phyloP scores from a whole-genome alignment of 2,329 filamentous ascomycete genomes.

The Penicillium sp. region DNA sequence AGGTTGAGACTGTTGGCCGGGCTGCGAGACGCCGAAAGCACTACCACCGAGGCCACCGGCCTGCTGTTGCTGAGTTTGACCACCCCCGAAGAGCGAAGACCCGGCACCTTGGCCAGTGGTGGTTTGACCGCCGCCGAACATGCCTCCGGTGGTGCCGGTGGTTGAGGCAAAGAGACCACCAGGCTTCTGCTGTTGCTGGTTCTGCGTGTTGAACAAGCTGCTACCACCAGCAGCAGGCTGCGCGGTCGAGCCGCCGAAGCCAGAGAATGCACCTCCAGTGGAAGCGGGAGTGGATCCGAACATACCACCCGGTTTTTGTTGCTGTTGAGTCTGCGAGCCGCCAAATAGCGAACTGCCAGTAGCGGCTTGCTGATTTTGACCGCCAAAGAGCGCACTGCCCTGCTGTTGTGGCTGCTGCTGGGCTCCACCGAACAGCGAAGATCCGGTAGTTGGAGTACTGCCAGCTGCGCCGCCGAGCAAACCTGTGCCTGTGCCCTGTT shows the following conservation, averaged over 20 bases:
- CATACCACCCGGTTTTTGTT: conserved; percentile 23
- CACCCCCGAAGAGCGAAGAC: conserved; percentile 60
- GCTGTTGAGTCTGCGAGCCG: conserved; percentile 26
- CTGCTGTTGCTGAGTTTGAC: conserved; percentile 36
- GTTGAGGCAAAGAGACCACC: conserved; percentile 52
- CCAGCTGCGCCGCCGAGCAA: conserved; percentile 42
- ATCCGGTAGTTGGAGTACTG: conserved; percentile 35
- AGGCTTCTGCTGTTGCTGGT: conserved; percentile 56
- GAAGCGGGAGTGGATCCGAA: conserved; percentile 25
- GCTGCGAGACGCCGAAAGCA: conserved; percentile 56
- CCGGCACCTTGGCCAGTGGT: conserved; percentile 33
- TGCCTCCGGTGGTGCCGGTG: conserved; percentile 42
- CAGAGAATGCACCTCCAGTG: conserved; percentile 33
- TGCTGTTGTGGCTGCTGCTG: conserved; percentile 30
- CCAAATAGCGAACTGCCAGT: conserved; percentile 49
- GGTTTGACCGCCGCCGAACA: conserved; percentile 48
- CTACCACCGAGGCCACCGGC: conserved; percentile 37
- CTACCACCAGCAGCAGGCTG: conserved; percentile 37
- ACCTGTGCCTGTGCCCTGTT: conserved; percentile 38
- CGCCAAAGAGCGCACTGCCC: conserved; percentile 37
- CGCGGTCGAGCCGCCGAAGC: conserved; percentile 47
- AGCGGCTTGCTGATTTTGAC: conserved; percentile 38
- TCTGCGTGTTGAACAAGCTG: conserved; percentile 46
- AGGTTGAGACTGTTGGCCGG: conserved; percentile 48
- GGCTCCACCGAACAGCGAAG: conserved; percentile 44